Evolutionary conservation across 805 yeast species (phyloP), one percentile per base, ranked within the genome.

Genomic region (Nakazawaea wyomingensis): DNA sequence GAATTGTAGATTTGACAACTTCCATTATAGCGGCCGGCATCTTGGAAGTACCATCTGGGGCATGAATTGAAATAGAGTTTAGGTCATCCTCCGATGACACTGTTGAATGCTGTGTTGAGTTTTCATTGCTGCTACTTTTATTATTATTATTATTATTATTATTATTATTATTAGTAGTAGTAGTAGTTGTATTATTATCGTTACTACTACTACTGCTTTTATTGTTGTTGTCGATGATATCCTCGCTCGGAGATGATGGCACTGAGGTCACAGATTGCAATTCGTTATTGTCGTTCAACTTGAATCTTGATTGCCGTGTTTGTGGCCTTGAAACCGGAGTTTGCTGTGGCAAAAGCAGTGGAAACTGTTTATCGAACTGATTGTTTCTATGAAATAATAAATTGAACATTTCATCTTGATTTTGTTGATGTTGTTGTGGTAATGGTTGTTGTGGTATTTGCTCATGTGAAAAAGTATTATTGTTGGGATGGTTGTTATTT

Each of bases 1-100:
- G 72, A 50, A 57, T 30, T 58, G 72, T 50, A 53, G 60, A 41
- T 57, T 54, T 64, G 4, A 68, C 65, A 8, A 75, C 72, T 33
- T 65, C 69, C 81, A 77, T 77, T n/a, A 77, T 68, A 9, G 68
- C 61, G 4, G 68, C 56, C 2, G 82, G 82, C 80, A 77, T 74
- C 37, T 62, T 64, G 1, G 78, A 66, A 3, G 61, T 19, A 7
- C 54, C 43, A 29, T 44, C 53, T 8, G 66, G 57, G 1, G 74
- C 75, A 51, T 71, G 74, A 28, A 71, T 59, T 42, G 66, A 71
- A 33, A 70, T 68, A 39, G 60, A 72, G 48, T 60, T 52, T 34
- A n/a, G n/a, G n/a, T 50, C 44, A 9, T 52, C 48, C 42, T 51
- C 45, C 54, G 7, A n/a, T 35, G 29, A 47, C 36, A 1, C 30